Evolutionary conservation across 2,329 filamentous ascomycete genomes (phyloP), one percentile per base, ranked within the genome.

Genomic region (Diplodia intermedia): DNA sequence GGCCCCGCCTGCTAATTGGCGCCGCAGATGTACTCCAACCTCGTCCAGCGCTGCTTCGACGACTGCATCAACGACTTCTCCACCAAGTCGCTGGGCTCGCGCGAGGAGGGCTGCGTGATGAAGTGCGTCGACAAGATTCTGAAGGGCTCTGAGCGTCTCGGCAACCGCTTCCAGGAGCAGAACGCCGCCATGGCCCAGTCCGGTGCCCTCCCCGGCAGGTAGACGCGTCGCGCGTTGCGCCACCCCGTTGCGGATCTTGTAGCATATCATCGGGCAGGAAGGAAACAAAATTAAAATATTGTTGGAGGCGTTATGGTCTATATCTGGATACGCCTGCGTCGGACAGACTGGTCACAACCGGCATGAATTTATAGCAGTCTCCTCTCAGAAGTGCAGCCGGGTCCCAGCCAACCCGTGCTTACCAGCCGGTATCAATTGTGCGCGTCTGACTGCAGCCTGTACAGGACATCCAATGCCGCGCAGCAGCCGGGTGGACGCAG

Each of bases 51-150:
- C 83, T 99, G 95, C 88, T 99, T 99, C 87, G 90, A 92, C 79
- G 91, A 95, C 82, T 99, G 95, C 86, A 89, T 99, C 82, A 94
- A 94, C 82, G 94, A 98, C 86, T 99, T 99, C 88, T 97, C 94
- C 77, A 97, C 93, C 83, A 98, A 98, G 85, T 92, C 93, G 60
- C 88, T 99, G 72, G 90, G 91, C 71, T 87, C 89, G 73, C 90
- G 92, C 79, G 95, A 99, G 84, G 91, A 91, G 77, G 90, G 91
- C 79, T 99, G 95, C 84, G 89, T 98, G 76, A 90, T 92, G 83
- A 91, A 93, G 76, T 99, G 95, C 82, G 94, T 98, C 70, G 91
- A 95, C 82, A 99, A 99, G 86, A 92, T 92, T 82, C 90, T 98
- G 86, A 95, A 96, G 80, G 90, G 90, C 71, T 92, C 92, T 72